Conservation (phyloP, 1,284 basidiomycete species). For the Athelia sp. region DNA sequence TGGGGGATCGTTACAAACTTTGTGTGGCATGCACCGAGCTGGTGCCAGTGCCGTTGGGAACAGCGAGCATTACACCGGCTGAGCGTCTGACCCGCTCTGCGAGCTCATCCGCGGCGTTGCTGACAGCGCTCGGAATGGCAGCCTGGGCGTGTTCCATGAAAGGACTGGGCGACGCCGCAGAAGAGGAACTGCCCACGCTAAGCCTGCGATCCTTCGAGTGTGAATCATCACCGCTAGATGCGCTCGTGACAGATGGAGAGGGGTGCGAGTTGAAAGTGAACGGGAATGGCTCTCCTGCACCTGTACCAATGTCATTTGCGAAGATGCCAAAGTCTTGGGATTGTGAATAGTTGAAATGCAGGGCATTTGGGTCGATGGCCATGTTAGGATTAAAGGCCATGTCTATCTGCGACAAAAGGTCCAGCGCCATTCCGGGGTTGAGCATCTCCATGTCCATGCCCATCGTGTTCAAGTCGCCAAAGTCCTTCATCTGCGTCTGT, state of each 20-base stretch:
- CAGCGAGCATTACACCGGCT: slow-evolving; percentile 58
- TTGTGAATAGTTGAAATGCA: slow-evolving; percentile 41
- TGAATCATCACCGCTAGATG: slow-evolving; percentile 18
- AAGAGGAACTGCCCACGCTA: slow-evolving; percentile 40
- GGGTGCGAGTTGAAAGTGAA: slow-evolving; percentile 36
- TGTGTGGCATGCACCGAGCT: slow-evolving; percentile 10
- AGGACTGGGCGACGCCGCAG: slow-evolving; percentile 46
- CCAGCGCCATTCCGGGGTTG: slow-evolving; percentile 32
- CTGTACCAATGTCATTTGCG: slow-evolving; percentile 1
- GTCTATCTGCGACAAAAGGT: slow-evolving; percentile 42
- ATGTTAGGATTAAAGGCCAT: slow-evolving; percentile 52
- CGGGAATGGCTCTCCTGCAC: slow-evolving; percentile 25
- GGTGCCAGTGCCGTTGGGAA: slow-evolving; percentile 36
- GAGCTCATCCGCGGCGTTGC: slow-evolving; percentile 36
- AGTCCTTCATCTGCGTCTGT: no score
- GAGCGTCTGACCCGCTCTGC: slow-evolving; percentile 54
- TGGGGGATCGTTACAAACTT: not conserved
- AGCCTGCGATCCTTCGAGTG: slow-evolving; percentile 27
- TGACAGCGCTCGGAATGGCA: slow-evolving; percentile 8
- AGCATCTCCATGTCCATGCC: no score
- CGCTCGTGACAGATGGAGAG: slow-evolving; percentile 19
- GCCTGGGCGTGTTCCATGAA: slow-evolving; percentile 26
- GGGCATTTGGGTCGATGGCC: slow-evolving; percentile 55
- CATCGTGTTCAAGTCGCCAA: no score
- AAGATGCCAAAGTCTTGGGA: slow-evolving; percentile 1